Conservation (phyloP, 1,284 basidiomycete genomes). For the Ustilago trichophora region DNA sequence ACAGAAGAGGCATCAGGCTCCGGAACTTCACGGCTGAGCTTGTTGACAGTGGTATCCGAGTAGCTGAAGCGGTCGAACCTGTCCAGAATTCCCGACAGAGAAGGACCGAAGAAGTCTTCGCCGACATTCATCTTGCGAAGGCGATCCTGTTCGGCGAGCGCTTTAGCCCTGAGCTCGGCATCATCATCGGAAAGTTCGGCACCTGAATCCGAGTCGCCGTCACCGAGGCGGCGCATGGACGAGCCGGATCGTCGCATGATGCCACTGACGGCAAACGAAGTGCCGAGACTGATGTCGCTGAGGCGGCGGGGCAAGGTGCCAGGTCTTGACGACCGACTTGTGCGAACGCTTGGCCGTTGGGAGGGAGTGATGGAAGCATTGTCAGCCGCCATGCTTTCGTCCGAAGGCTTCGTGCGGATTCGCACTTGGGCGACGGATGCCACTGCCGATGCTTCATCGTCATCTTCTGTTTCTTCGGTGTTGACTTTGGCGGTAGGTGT, state of each 20-base stretch:
- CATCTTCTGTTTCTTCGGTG: constrained; percentile 3
- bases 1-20: background rate
- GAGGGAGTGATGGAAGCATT: constrained; percentile 22
- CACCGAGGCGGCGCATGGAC: constrained; percentile 16
- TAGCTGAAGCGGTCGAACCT: constrained; percentile 47
- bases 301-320: constrained; percentile 42
- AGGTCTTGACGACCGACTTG: constrained; percentile 31
- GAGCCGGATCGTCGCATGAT: constrained; percentile 34
- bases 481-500: constrained; percentile 10
- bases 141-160: constrained; percentile 56
- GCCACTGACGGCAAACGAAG: constrained; percentile 51
- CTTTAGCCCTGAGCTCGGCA: constrained; percentile 46
- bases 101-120: constrained; percentile 61
- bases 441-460: constrained; percentile 9
- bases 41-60: constrained; percentile 38
- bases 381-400: constrained; percentile 3
- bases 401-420: constrained; percentile 3
- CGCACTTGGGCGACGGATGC: constrained; percentile 6
- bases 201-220: constrained; percentile 46
- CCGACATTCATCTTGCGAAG: constrained; percentile 59
- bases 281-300: constrained; percentile 56
- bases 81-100: constrained; percentile 48
- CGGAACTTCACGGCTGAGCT: constrained; percentile 11
- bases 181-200: constrained; percentile 48
- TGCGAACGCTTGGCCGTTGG: constrained; percentile 22